These are phyloP conservation scores for Xanthoconium separans DNA, from an alignment of 1,284 basidiomycete genomes.

Conservation along the genomic window DNA sequence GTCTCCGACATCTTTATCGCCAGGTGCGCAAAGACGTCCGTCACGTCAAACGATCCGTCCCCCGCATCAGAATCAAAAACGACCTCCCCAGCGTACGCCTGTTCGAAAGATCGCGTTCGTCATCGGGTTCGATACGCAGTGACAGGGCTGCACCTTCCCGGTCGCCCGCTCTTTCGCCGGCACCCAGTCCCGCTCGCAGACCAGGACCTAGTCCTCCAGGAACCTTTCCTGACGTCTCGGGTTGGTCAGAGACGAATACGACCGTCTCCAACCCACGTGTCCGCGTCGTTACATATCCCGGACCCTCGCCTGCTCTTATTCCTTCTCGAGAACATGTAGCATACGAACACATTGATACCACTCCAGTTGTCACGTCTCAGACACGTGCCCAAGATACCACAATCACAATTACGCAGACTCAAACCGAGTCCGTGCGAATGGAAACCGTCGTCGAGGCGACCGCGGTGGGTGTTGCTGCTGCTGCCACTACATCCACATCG, in stretches of 20 bases:
- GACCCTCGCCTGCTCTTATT: conserved; percentile 31
- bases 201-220: conserved; percentile 29
- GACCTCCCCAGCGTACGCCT: conserved; percentile 31
- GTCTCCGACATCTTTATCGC: conserved; percentile 54
- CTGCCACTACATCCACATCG: background rate
- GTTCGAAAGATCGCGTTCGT: conserved; percentile 19
- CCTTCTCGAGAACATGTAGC: conserved; percentile 20
- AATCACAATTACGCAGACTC: conserved; percentile 10
- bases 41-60: conserved; percentile 30
- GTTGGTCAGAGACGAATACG: conserved; percentile 32
- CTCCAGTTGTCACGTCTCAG: conserved; percentile 8
- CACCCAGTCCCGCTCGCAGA: conserved; percentile 19
- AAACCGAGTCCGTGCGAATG: conserved; percentile 8
- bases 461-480: background rate
- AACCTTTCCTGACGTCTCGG: conserved; percentile 27
- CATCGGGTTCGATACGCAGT: conserved; percentile 30
- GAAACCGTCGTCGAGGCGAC: background rate
- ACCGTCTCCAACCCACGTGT: conserved; percentile 24
- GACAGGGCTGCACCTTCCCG: conserved; percentile 31
- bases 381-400: conserved; percentile 11
- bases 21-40: conserved; percentile 47
- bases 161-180: conserved; percentile 20
- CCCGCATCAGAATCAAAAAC: conserved; percentile 32
- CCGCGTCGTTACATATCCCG: conserved; percentile 13
- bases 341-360: conserved; percentile 14